These are phyloP conservation scores for Chamaecyparis obtusa DNA, from an alignment of 75 land plant genomes.

Conservation along the genomic window DNA sequence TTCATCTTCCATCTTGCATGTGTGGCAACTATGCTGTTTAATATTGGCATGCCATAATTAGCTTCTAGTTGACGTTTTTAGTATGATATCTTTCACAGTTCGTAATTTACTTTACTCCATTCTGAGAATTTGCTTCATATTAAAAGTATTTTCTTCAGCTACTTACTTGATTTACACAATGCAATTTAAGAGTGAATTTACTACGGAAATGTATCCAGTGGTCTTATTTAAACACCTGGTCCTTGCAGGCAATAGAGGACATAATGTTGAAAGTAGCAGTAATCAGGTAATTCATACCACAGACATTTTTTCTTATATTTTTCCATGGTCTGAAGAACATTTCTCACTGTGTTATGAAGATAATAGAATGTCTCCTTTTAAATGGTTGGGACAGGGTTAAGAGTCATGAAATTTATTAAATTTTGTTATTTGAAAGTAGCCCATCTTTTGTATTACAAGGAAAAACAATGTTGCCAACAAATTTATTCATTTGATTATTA, in stretches of 20 bases:
- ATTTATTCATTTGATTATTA: not conserved
- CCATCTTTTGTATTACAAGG: not conserved
- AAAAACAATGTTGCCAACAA: conserved; percentile 1
- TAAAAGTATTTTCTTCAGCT: not conserved
- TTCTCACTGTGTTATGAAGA: not conserved
- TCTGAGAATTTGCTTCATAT: not conserved
- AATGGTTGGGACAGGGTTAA: not conserved
- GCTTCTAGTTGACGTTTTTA: not conserved
- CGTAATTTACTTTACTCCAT: not conserved
- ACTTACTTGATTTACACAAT: not conserved
- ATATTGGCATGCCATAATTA: not conserved
- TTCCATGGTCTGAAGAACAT: not conserved
- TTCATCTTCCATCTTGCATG: not conserved
- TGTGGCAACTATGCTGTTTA: not conserved
- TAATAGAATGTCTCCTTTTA: not conserved
- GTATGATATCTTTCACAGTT: not conserved
- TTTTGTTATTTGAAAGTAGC: not conserved
- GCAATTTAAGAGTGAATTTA: not conserved
- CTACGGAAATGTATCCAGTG: not conserved
- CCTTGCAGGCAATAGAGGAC: conserved; percentile 11
- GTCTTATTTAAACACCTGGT: not conserved
- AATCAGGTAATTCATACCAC: conserved; percentile 4
- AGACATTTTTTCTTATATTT: not conserved
- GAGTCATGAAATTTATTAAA: not conserved
- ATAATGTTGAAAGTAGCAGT: conserved; percentile 3